Conservation (phyloP, 192 early-diverging fungal species). For the Dissophora ornata region DNA sequence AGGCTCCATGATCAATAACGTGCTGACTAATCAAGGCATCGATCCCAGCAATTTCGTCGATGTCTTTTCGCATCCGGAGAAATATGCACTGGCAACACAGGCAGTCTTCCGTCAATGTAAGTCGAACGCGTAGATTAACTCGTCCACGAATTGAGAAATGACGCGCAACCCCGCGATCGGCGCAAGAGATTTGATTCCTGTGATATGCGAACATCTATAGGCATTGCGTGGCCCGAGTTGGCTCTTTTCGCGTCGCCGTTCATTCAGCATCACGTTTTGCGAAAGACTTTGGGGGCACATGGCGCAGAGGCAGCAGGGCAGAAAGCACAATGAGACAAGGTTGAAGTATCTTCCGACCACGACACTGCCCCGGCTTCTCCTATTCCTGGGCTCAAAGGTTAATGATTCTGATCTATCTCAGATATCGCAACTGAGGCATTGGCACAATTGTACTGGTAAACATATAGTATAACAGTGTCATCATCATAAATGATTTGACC, state of each 20-base stretch:
- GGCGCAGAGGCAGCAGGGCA: neutral
- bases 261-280: conserved; percentile 31
- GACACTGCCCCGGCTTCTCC: neutral
- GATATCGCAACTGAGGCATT: too few relatives aligned
- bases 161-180: too few relatives aligned
- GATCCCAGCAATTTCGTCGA: conserved; percentile 20
- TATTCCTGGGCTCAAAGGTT: too few relatives aligned
- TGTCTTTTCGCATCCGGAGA: conserved; percentile 19
- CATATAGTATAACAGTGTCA: too few relatives aligned
- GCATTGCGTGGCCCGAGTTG: conserved; percentile 39
- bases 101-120: conserved; percentile 37
- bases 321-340: neutral
- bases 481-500: too few relatives aligned
- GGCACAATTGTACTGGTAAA: too few relatives aligned
- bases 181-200: neutral
- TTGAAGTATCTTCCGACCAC: neutral
- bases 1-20: conserved; percentile 53
- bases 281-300: conserved; percentile 30
- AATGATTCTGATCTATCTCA: too few relatives aligned
- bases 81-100: conserved; percentile 29
- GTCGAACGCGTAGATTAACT: neutral
- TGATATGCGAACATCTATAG: conserved; percentile 2
- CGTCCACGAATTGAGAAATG: too few relatives aligned
- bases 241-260: conserved; percentile 23
- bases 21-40: conserved; percentile 38